Evolutionary conservation across 805 yeast species (phyloP), one percentile per base, ranked within the genome.

Genomic region (Candida patagonica): DNA sequence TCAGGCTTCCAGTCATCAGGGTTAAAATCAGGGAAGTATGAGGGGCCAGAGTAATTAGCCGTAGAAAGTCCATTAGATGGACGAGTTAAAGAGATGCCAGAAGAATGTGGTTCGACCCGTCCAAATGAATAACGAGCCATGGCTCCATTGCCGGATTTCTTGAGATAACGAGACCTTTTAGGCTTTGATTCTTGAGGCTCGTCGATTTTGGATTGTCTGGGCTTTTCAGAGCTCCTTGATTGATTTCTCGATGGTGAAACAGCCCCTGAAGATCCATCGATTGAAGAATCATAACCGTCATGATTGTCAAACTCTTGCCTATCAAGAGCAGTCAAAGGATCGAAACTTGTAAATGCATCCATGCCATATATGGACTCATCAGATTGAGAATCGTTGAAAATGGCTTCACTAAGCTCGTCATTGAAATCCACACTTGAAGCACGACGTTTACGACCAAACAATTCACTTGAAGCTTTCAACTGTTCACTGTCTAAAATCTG

Each of bases 371-470:
- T 10, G 13, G 25, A 25, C 26, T n/a, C 13, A 32, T 30, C 25
- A 35, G 37, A 33, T 10, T 29, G 30, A 15, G 32, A 35, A 15
- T 39, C 42, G n/a, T 42, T 47, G 26, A 49, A 42, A 43, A 51
- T 41, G 31, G 43, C 53, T 48, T 50, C 42, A 42, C 43, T 44
- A 23, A 51, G 39, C 26, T 51, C 53, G 36, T 51, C 51, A 12
- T 46, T 36, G 12, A 51, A 23, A 38, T 50, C 55, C 16, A 39
- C 44, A 15, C 24, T 35, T 23, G 25, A 24, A 35, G 25, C 21
- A n/a, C n/a, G n/a, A n/a, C n/a, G n/a, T n/a, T n/a, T n/a, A n/a
- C n/a, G n/a, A n/a, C n/a, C n/a, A n/a, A n/a, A n/a, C n/a, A n/a
- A n/a, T 24, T 19, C 40, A 25, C 12, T 23, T 17, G 6, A 12